Base-by-base conservation (phyloP, 2,329 filamentous ascomycete species). In the Aspergillus pseudoviridinutans region DNA sequence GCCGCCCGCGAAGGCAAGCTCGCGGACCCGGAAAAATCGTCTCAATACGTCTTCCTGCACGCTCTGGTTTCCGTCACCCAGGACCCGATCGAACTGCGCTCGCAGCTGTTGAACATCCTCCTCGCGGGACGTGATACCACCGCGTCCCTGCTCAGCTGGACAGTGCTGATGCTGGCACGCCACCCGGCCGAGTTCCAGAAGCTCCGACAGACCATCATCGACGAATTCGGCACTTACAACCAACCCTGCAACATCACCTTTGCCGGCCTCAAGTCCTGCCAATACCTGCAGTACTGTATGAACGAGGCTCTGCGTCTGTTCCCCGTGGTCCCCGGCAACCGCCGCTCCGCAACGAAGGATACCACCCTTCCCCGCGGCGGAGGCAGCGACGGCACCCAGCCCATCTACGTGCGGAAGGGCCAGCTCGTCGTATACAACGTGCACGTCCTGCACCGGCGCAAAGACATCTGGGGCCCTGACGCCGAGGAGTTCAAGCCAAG, bases 391-490 rank as follows among this genome's bases (percentile, higher is more conserved):
- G 73, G 79, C 41, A 72, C 75, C 1, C 75, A 80, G 47, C 89
- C 88, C 0, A 68, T 93, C 1, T 84, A 85, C 57, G 75, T 91
- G 8, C 82, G 83, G 57, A 87, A 89, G 71, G 84, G 87, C 66
- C 86, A 85, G 1, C 73, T 82, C 5, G 78, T 94, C 59, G 79
- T 76, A 49, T 94, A 91, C 78, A 86, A 81, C 50, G 80, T 87
- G 0, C 81, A 91, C 55, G 74, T 84, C 4, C 89, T 93, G 88
- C 90, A 94, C 68, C 85, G 90, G 1, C 84, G 88, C 14, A 71
- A 70, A 42, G 80, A 82, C 35, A 68, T 78, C 54, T 82, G 74
- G 68, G 79, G 79, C 1, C 53, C 66, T 0, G 80, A 82, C 50
- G 78, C 78, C 1, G 71, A 78, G 0, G 68, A 78, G 35, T 91